Evolutionary conservation across 2,329 filamentous ascomycete species (phyloP).

Genomic region (Teratosphaeria pseudoeucalypti): DNA sequence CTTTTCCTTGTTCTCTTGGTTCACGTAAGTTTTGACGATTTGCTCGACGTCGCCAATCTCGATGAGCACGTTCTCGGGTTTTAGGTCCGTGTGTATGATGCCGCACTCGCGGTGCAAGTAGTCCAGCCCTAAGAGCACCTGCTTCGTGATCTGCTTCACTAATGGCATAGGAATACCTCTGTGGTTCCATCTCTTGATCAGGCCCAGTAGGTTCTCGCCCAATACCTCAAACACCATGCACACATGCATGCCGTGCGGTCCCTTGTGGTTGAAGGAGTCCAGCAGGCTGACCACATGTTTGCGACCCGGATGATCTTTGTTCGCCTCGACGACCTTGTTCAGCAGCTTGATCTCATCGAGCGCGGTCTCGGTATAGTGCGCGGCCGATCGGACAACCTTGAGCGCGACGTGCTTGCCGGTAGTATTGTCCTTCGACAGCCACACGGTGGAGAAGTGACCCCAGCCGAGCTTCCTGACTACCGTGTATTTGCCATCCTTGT

Average conservation of each 20-base stretch:
- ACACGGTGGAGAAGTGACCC: conserved; percentile 99
- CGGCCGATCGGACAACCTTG: conserved; percentile 93
- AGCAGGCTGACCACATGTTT: conserved; percentile 92
- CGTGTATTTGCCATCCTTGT: conserved; percentile 95
- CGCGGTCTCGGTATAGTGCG: conserved; percentile 97
- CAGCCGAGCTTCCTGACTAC: conserved; percentile 93
- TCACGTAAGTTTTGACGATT: conserved; percentile 92
- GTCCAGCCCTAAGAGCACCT: conserved; percentile 88
- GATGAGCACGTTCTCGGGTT: conserved; percentile 96
- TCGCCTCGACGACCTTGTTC: conserved; percentile 91
- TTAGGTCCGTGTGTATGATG: conserved; percentile 96
- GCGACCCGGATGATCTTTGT: conserved; percentile 85
- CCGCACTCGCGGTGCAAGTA: conserved; percentile 96
- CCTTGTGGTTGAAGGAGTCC: conserved; percentile 96
- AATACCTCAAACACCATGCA: conserved; percentile 99
- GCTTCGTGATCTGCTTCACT: conserved; percentile 98
- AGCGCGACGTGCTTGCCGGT: conserved; percentile 91
- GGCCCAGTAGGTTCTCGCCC: conserved; percentile 82
- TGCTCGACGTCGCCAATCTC: conserved; percentile 98
- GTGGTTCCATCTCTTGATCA: conserved; percentile 99
- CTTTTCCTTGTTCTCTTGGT: conserved; percentile 61
- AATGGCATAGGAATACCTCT: conserved; percentile 91
- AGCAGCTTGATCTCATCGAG: conserved; percentile 98
- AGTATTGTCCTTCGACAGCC: conserved; percentile 69
- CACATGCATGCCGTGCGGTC: conserved; percentile 89